A percentile compares a stretch with the other conserved stretches of the same genome.
Conservation (phyloP, 2,329 filamentous ascomycete species). For the Fusarium secorum region DNA sequence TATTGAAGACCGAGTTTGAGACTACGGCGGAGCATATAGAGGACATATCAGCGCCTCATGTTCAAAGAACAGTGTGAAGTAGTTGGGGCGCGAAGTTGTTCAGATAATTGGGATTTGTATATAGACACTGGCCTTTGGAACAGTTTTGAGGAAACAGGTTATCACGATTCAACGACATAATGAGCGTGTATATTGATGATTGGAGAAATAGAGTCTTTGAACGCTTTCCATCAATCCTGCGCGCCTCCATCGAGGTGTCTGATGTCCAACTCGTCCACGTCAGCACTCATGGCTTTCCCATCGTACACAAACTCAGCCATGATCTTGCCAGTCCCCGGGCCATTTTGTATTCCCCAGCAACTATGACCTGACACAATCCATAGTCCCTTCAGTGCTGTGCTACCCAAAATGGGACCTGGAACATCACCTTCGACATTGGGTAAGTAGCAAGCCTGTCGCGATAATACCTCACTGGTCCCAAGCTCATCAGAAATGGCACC, state of each 20-base stretch:
- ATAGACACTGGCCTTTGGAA: neutral
- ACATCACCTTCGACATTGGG: neutral
- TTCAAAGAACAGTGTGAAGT: neutral
- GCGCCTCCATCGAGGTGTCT: neutral
- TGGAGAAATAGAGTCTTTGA: neutral
- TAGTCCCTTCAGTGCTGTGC: neutral
- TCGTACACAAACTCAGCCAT: neutral
- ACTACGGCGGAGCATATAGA: neutral
- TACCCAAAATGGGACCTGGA: neutral
- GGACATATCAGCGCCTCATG: neutral
- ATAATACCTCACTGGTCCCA: neutral
- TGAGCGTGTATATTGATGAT: neutral
- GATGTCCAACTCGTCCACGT: neutral
- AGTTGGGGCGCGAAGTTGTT: neutral
- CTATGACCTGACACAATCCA: neutral
- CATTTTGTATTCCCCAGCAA: neutral
- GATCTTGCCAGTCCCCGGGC: neutral
- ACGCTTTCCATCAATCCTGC: neutral
- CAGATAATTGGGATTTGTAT: neutral
- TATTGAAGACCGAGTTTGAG: neutral
- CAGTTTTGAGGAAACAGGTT: rapidly evolving
- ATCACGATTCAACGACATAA: neutral
- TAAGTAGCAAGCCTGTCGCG: neutral
- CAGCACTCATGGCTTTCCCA: neutral
- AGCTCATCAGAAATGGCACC: neutral